Conservation (phyloP, 192 early-diverging fungal genomes). For the Coemansia furcata region DNA sequence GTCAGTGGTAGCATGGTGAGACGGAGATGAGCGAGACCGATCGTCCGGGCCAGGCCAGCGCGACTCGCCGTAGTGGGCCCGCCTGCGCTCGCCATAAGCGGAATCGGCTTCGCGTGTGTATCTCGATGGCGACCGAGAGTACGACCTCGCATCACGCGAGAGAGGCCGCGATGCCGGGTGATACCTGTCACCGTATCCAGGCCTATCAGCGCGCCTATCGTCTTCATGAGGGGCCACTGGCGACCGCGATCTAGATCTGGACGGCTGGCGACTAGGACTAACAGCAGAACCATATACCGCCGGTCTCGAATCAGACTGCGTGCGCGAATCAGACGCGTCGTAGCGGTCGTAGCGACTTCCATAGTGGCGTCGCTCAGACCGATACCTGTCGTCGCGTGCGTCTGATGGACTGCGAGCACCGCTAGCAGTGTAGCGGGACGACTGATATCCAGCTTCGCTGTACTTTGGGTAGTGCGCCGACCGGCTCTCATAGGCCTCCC, state of each 20-base stretch:
- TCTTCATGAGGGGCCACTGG: conserved; percentile 13
- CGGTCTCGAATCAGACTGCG: neutral
- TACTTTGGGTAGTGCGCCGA: conserved; percentile 23
- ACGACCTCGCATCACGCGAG: conserved; percentile 9
- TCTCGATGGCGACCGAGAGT: conserved; percentile 23
- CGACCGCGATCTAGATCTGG: conserved; percentile 30
- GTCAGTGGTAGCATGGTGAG: neutral
- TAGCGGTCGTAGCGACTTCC: conserved; percentile 29
- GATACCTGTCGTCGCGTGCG: conserved; percentile 17
- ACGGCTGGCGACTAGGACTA: conserved; percentile 5
- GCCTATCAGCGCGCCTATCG: conserved; percentile 4
- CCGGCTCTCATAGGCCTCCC: conserved; percentile 17
- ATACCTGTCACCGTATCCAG: conserved; percentile 17
- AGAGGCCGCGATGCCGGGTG: conserved; percentile 6
- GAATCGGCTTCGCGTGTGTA: conserved; percentile 10
- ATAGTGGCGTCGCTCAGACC: conserved; percentile 32
- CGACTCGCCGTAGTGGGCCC: conserved; percentile 14
- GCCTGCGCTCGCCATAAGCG: conserved; percentile 3
- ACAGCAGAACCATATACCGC: neutral
- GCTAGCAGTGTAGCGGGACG: conserved; percentile 15
- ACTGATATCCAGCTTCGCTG: conserved; percentile 8
- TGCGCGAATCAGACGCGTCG: neutral
- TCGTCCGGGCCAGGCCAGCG: conserved; percentile 10
- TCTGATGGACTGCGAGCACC: conserved; percentile 33
- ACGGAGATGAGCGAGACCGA: neutral